Evolutionary conservation across 2,329 filamentous ascomycete genomes (phyloP), one percentile per base, ranked within the genome.

Genomic region (Exophiala sp.): DNA sequence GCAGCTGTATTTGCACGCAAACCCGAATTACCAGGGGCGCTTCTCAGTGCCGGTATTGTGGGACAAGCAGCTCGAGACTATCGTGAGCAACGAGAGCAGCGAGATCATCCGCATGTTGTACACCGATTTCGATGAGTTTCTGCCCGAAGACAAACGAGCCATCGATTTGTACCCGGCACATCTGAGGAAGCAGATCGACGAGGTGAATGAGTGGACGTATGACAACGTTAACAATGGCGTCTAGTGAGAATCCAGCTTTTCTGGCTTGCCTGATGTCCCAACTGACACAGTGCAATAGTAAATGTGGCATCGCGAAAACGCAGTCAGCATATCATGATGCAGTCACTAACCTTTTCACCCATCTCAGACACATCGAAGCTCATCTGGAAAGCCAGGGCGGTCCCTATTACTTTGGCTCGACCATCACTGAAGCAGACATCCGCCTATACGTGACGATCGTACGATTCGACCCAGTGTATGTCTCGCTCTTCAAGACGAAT

Each of bases 51-150:
- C 90, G 0, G 84, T 88, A 20, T 76, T 95, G 48, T 95, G 87
- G 73, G 89, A 95, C 72, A 89, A 83, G 74, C 84, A 87, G 74
- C 72, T 76, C 48, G 80, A 83, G 65, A 81, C 77, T 9, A 91
- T 95, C 64, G 89, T 94, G 58, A 92, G 80, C 78, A 95, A 95
- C 63, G 89, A 95, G 77, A 89, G 86, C 69, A 86, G 84, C 62
- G 89, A 95, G 74, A 92, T 95, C 67, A 82, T 94, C 64, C 82
- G 89, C 61, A 92, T 95, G 86, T 74, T 95, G 47, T 86, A 86
- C 64, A 77, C 76, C 11, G 87, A 81, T 68, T 96, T 96, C 65
- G 83, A 96, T 65, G 76, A 79, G 47, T 66, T 87, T 20, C 67
- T 89, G 32, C 78, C 78, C 0, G 72, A 78, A 3, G 68, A 82